Evolutionary conservation across 2,329 filamentous ascomycete species (phyloP).

Genomic region (Fusarium devonianum): DNA sequence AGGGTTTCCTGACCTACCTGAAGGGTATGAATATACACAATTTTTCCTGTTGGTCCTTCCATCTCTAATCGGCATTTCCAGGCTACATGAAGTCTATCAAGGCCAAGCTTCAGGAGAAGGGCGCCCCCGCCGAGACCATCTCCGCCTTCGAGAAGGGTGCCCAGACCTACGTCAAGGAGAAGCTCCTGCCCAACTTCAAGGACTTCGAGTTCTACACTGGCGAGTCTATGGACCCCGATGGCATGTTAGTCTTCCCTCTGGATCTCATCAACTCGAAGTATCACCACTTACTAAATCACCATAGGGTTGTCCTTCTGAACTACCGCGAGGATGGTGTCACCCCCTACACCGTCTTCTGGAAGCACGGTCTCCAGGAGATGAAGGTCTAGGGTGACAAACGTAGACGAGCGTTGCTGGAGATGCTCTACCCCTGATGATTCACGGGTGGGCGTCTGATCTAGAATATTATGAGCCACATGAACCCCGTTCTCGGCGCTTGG

Average conservation of each 20-base stretch:
- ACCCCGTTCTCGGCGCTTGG: constrained; percentile 34
- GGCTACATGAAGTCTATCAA: constrained; percentile 94
- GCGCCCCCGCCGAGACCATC: constrained; percentile 70
- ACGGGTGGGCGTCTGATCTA: constrained; percentile 27
- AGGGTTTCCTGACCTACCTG: constrained; percentile 80
- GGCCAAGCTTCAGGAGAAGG: constrained; percentile 68
- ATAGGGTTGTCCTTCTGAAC: constrained; percentile 88
- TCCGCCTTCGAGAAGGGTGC: constrained; percentile 83
- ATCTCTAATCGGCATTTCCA: constrained; percentile 47
- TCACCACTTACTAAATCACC: constrained; percentile 14
- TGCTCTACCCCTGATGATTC: constrained; percentile 26
- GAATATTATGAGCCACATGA: constrained; percentile 36
- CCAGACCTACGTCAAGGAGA: constrained; percentile 78
- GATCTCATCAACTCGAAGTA: not conserved
- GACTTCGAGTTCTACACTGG: constrained; percentile 95
- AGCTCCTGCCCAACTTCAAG: constrained; percentile 84
- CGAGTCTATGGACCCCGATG: constrained; percentile 90
- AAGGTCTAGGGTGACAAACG: constrained; percentile 76
- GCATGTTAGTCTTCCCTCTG: constrained; percentile 73
- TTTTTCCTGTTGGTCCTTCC: not conserved
- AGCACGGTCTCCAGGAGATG: constrained; percentile 86
- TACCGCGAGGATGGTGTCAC: constrained; percentile 97
- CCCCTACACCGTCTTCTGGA: constrained; percentile 90
- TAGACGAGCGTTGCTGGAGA: constrained; percentile 27
- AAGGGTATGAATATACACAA: constrained; percentile 68